Evolutionary conservation across 345 rosid genomes (phyloP).

Genomic region (Aquilaria malaccensis): DNA sequence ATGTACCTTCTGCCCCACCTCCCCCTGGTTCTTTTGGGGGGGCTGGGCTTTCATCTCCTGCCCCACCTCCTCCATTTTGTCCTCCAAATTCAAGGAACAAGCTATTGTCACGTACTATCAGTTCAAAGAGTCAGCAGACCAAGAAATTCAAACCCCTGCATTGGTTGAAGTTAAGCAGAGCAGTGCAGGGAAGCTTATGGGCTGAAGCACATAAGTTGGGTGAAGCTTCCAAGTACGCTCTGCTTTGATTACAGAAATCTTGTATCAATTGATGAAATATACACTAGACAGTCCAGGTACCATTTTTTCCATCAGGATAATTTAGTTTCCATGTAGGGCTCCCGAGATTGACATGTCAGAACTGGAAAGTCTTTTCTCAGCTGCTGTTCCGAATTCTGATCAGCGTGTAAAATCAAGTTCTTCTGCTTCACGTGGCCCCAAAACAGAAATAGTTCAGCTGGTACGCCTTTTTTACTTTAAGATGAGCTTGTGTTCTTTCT

Average conservation of each 20-base stretch:
- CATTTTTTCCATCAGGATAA: constrained; percentile 2
- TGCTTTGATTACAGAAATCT: constrained; percentile 10
- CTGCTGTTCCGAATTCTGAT: constrained; percentile 51
- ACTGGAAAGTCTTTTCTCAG: constrained; percentile 87
- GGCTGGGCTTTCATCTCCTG: constrained; percentile 36
- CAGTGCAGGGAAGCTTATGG: constrained; percentile 95
- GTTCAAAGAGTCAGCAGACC: constrained; percentile 41
- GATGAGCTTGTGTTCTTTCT: neutral
- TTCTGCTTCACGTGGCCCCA: constrained; percentile 42
- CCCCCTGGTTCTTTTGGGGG: constrained; percentile 12
- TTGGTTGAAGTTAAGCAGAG: constrained; percentile 94
- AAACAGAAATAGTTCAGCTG: constrained; percentile 90
- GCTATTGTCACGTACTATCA: constrained; percentile 47
- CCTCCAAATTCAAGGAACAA: constrained; percentile 51
- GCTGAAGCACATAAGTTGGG: constrained; percentile 89
- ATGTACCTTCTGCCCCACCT: constrained; percentile 4
- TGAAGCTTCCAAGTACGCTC: constrained; percentile 72
- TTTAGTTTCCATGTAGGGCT: constrained; percentile 41
- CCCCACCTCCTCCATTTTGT: constrained; percentile 49
- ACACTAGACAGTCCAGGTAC: neutral
- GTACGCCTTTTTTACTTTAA: constrained; percentile 24
- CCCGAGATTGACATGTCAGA: constrained; percentile 95
- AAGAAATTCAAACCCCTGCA: constrained; percentile 94
- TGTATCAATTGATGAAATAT: constrained; percentile 8
- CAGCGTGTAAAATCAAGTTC: constrained; percentile 33